Conservation (phyloP, 441 rosid species). For the Adansonia madagascariensis region DNA sequence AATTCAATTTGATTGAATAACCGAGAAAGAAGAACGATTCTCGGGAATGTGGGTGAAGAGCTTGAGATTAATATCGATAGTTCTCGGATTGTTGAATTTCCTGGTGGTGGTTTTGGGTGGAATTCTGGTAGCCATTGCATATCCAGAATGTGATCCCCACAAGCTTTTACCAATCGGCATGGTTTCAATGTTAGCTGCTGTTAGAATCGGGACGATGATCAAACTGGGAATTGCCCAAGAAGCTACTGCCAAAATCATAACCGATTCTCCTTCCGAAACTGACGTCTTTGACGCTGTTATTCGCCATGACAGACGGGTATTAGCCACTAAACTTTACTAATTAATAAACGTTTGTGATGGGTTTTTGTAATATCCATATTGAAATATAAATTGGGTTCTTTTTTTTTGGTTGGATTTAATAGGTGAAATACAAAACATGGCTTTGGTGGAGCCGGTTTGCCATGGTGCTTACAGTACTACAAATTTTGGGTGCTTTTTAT, state of each 20-base stretch:
- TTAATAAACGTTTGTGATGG: not conserved
- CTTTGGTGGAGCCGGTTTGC: conserved; percentile 77
- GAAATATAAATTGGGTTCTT: conserved; percentile 10
- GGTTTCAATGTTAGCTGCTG: conserved; percentile 54
- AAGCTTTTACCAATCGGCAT: conserved; percentile 41
- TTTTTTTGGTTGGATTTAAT: conserved; percentile 30
- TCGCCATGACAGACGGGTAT: conserved; percentile 63
- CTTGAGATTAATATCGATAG: conserved; percentile 45
- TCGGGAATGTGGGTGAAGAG: conserved; percentile 46
- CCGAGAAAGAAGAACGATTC: not conserved
- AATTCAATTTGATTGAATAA: conserved; percentile 2
- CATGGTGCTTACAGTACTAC: conserved; percentile 61
- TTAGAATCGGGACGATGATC: conserved; percentile 59
- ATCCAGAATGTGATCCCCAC: conserved; percentile 39
- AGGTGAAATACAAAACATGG: conserved; percentile 82
- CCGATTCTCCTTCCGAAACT: conserved; percentile 49
- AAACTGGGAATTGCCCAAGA: conserved; percentile 61
- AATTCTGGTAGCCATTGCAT: conserved; percentile 38
- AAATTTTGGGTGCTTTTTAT: conserved; percentile 63
- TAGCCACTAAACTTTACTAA: not conserved
- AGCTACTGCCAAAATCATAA: conserved; percentile 60
- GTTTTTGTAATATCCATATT: not conserved
- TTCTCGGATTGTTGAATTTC: conserved; percentile 52
- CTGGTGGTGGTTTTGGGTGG: conserved; percentile 47
- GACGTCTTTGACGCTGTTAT: conserved; percentile 41